phyloP scores from a whole-genome alignment of 768 basidiomycete species.

The Gymnopilus dilepis region DNA sequence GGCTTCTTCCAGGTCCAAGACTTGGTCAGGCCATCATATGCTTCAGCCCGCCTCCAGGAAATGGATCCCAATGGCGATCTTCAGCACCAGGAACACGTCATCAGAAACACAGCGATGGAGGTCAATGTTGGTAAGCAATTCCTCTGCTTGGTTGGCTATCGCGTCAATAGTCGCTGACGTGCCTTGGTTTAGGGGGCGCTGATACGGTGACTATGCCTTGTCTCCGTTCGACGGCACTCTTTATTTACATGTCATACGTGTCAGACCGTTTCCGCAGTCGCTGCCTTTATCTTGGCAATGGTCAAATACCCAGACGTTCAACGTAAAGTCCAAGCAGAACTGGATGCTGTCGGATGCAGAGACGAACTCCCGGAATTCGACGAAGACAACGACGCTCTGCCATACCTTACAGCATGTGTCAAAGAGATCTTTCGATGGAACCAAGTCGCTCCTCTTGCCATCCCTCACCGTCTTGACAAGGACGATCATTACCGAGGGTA shows the following conservation, averaged over 20 bases:
- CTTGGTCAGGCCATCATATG: conserved; percentile 5
- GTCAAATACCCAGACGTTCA: conserved; percentile 13
- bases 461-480: not conserved
- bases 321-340: conserved; percentile 7
- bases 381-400: conserved; percentile 8
- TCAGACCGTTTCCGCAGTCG: not conserved
- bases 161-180: no score
- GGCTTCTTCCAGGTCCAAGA: no score
- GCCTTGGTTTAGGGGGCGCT: no score
- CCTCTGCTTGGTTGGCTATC: no score
- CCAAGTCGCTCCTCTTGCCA: conserved; percentile 10
- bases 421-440: conserved; percentile 15
- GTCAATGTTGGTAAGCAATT: no score
- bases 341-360: not conserved
- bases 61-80: conserved; percentile 8
- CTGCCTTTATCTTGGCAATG: conserved; percentile 9
- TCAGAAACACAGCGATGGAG: not conserved
- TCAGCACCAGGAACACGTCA: conserved; percentile 6
- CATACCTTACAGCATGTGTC: conserved; percentile 8
- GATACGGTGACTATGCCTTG: no score
- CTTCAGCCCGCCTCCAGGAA: not conserved
- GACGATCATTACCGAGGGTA: conserved; percentile 13
- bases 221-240: no score
- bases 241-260: no score
- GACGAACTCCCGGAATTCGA: not conserved